phyloP scores from a whole-genome alignment of 176 grass and related monocot species.

The Dendrocalamus sinicus region DNA sequence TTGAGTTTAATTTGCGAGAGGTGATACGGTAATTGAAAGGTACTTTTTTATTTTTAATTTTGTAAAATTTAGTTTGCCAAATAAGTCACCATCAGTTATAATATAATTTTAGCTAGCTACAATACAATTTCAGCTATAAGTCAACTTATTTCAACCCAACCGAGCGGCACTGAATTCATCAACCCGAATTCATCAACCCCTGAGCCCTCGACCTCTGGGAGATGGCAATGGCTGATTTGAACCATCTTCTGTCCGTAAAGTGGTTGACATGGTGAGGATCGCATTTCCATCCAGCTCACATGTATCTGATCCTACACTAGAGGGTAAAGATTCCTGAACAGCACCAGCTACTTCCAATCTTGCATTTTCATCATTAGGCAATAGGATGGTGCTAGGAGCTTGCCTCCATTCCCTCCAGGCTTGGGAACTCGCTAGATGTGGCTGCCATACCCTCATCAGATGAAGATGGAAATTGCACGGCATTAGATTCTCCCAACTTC shows the following conservation, averaged over 20 bases:
- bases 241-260: background rate
- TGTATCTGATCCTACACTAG: background rate
- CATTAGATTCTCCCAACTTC: too few relatives aligned
- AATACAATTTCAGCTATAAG: too few relatives aligned
- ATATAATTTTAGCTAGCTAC: too few relatives aligned
- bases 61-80: too few relatives aligned
- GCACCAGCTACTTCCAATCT: background rate
- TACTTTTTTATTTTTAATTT: too few relatives aligned
- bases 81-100: too few relatives aligned
- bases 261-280: background rate
- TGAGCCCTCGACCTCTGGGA: background rate
- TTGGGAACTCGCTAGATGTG: background rate
- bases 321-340: background rate
- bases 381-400: background rate
- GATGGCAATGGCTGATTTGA: background rate
- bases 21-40: too few relatives aligned
- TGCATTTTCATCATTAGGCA: background rate
- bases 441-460: background rate
- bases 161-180: background rate
- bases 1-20: too few relatives aligned
- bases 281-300: background rate
- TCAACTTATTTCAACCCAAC: too few relatives aligned
- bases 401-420: constrained; percentile 16
- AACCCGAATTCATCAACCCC: background rate
- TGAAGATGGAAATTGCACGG: background rate